phyloP scores from a whole-genome alignment of 345 rosid genomes.

The Citrus cavaleriei region DNA sequence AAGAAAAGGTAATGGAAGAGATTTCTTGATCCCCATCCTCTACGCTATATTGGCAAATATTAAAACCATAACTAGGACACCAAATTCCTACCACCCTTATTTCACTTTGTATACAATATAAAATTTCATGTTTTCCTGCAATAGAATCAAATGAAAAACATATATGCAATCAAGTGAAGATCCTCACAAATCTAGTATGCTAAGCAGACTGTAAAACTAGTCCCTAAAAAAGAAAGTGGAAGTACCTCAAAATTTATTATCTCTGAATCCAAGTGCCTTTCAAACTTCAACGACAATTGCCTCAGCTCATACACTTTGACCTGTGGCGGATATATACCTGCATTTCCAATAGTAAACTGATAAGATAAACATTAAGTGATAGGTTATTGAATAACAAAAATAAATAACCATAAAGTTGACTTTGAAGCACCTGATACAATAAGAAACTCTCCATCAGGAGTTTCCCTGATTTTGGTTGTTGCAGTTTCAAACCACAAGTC shows the following conservation, averaged over 20 bases:
- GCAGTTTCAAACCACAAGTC: conserved; percentile 87
- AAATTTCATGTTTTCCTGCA: neutral
- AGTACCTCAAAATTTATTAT: conserved; percentile 85
- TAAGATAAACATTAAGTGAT: neutral
- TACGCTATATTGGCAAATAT: neutral
- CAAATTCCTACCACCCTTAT: neutral
- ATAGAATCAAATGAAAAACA: neutral
- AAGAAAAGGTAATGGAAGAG: neutral
- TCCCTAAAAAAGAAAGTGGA: neutral
- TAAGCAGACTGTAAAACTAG: neutral
- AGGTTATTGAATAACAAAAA: neutral
- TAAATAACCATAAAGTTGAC: conserved; percentile 1
- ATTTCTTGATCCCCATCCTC: neutral
- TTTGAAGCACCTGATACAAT: conserved; percentile 66
- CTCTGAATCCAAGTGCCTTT: conserved; percentile 81
- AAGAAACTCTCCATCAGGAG: conserved; percentile 83
- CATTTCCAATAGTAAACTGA: conserved; percentile 16
- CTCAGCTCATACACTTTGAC: conserved; percentile 82
- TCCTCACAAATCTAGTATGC: neutral
- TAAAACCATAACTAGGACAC: neutral
- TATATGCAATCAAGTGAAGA: neutral
- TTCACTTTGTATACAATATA: neutral
- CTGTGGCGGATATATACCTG: conserved; percentile 91
- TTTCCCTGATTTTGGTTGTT: conserved; percentile 65
- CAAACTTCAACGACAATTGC: conserved; percentile 79